Percentiles rank a stretch among this genome's conserved stretches.
Conservation (phyloP, 306 rosid species). For the Quercus robur region DNA sequence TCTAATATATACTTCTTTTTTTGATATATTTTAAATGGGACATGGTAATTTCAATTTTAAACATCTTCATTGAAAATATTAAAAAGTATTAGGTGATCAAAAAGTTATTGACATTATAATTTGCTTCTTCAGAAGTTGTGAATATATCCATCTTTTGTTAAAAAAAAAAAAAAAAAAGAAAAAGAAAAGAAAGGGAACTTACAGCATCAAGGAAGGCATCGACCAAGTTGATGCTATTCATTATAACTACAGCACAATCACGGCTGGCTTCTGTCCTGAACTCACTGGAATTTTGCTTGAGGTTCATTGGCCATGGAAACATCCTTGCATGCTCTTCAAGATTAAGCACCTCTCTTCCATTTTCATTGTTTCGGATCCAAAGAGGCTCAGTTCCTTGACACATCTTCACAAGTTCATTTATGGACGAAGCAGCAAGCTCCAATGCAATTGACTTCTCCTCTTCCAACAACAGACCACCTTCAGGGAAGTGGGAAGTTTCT, state of each 20-base stretch:
- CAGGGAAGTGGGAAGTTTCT: conserved; percentile 46
- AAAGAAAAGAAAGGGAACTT: conserved; percentile 7
- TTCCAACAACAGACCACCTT: conserved; percentile 50
- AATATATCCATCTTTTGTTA: too few species aligned
- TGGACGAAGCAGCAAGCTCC: conserved; percentile 65
- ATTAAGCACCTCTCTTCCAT: conserved; percentile 65
- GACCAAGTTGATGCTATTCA: conserved; percentile 92
- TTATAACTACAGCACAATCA: conserved; percentile 71
- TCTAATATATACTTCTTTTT: too few species aligned
- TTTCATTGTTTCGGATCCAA: conserved; percentile 53
- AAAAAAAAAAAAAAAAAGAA: too few species aligned
- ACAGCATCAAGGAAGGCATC: conserved; percentile 90
- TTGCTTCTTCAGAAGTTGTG: too few species aligned
- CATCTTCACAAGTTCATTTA: conserved; percentile 68
- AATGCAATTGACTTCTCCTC: conserved; percentile 73
- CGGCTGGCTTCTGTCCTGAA: conserved; percentile 74
- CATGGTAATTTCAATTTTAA: too few species aligned
- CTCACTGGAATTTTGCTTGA: conserved; percentile 46
- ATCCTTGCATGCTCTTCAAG: conserved; percentile 63
- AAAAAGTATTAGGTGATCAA: too few species aligned
- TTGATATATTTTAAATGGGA: too few species aligned
- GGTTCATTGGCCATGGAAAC: conserved; percentile 62
- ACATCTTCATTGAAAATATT: too few species aligned
- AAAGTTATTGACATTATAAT: too few species aligned
- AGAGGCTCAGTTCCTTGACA: conserved; percentile 60